These are phyloP conservation scores for Fusarium musae DNA, from an alignment of 2,329 filamentous ascomycete genomes.

Conservation along the genomic window DNA sequence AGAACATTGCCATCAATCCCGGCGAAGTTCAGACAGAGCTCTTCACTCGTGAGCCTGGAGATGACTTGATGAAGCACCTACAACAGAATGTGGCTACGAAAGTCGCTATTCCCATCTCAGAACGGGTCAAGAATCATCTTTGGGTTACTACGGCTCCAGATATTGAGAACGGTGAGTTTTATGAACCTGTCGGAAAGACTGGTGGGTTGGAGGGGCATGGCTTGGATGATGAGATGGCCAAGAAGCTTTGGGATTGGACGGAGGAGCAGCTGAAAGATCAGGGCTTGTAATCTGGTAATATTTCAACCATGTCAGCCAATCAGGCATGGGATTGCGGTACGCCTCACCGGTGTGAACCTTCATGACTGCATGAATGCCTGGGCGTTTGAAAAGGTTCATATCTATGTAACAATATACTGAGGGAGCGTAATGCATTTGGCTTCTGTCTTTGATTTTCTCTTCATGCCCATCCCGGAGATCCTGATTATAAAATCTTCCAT, in stretches of 20 bases:
- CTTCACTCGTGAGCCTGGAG: not conserved
- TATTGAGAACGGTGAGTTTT: not conserved
- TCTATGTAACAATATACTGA: too few relatives aligned
- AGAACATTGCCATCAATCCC: conserved; percentile 6
- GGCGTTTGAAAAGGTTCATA: too few relatives aligned
- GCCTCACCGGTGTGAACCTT: not conserved
- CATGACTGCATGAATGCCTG: too few relatives aligned
- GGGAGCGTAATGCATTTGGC: too few relatives aligned
- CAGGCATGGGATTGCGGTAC: too few relatives aligned
- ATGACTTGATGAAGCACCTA: not conserved
- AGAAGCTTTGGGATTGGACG: conserved; percentile 8
- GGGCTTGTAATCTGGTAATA: fast-evolving
- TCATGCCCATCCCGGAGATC: not conserved
- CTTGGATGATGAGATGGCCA: not conserved
- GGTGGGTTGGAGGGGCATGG: not conserved
- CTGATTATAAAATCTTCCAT: not conserved
- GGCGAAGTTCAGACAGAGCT: not conserved
- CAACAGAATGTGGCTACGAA: not conserved
- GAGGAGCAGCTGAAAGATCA: not conserved
- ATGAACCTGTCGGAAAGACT: conserved; percentile 10
- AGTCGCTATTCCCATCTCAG: fast-evolving
- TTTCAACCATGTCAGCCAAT: not conserved
- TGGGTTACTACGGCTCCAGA: not conserved
- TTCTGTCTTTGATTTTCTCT: too few relatives aligned
- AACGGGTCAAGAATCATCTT: conserved; percentile 7